Percentiles rank a stretch among this genome's conserved stretches.
Conservation (phyloP, 805 yeast species). For the Candida boleticola region DNA sequence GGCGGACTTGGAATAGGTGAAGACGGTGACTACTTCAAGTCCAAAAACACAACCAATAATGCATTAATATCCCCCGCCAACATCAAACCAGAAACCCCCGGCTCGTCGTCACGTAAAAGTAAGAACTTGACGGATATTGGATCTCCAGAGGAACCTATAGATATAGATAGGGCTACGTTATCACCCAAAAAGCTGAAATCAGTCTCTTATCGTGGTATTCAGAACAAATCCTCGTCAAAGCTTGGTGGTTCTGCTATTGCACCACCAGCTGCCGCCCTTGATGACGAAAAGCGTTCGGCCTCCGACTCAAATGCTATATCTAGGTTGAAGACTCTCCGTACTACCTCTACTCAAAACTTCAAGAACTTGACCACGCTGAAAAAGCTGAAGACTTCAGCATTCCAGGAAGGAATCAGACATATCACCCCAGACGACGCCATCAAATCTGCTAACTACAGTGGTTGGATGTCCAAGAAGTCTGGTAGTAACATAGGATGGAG, state of each 20-base stretch:
- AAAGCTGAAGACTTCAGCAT: slow-evolving; percentile 73
- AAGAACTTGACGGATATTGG: slow-evolving; percentile 8
- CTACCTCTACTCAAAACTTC: slow-evolving; percentile 52
- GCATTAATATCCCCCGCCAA: slow-evolving; percentile 24
- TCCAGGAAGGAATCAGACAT: slow-evolving; percentile 81
- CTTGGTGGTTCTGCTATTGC: neutral
- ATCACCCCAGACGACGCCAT: slow-evolving; percentile 77
- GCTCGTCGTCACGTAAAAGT: slow-evolving; percentile 1
- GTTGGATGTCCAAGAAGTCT: slow-evolving; percentile 91
- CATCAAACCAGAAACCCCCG: slow-evolving; percentile 15
- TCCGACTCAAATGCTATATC: slow-evolving; percentile 39
- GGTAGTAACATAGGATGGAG: slow-evolving; percentile 90
- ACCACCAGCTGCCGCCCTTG: slow-evolving; percentile 2
- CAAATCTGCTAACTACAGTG: slow-evolving; percentile 71
- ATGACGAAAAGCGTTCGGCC: slow-evolving; percentile 26
- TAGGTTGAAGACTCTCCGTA: slow-evolving; percentile 50
- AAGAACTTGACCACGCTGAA: slow-evolving; percentile 44
- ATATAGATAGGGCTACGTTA: slow-evolving; percentile 29
- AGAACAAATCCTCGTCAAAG: neutral
- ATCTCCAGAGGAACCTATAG: slow-evolving; percentile 16
- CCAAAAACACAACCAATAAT: neutral
- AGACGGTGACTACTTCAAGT: neutral
- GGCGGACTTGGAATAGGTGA: neutral
- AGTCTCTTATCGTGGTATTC: slow-evolving; percentile 10
- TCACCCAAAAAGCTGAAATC: slow-evolving; percentile 37